These are phyloP conservation scores for Saitoella complicata DNA, from an alignment of 805 yeast species.

Conservation along the genomic window DNA sequence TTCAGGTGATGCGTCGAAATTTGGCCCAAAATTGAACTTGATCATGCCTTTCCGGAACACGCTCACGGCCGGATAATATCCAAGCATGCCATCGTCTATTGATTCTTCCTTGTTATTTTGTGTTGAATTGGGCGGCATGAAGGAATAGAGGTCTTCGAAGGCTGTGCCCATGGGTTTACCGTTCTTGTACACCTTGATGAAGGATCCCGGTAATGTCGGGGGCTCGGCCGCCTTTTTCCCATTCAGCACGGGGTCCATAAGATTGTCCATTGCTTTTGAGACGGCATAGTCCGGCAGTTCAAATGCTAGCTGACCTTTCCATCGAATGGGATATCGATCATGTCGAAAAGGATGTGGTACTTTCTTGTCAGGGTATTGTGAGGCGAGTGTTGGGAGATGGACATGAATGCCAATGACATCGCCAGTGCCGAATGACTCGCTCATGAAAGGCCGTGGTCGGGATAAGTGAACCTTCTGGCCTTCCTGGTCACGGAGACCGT, in stretches of 20 bases:
- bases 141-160: conserved; percentile 53
- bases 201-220: conserved; percentile 32
- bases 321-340: conserved; percentile 77
- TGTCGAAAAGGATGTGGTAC: neutral
- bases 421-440: conserved; percentile 46
- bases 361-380: conserved; percentile 2
- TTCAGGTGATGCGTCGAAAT: conserved; percentile 33
- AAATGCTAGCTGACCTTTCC: conserved; percentile 57
- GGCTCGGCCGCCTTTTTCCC: conserved; percentile 25
- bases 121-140: conserved; percentile 59
- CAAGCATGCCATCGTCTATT: conserved; percentile 66
- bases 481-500: conserved; percentile 66
- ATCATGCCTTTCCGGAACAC: conserved; percentile 69
- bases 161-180: conserved; percentile 53
- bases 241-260: conserved; percentile 47
- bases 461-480: conserved; percentile 67
- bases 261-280: conserved; percentile 55
- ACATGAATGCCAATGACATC: conserved; percentile 72
- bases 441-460: conserved; percentile 42
- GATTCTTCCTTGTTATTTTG: conserved; percentile 20
- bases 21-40: conserved; percentile 50
- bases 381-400: conserved; percentile 37
- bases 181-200: conserved; percentile 55
- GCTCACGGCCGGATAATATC: conserved; percentile 83
- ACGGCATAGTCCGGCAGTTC: conserved; percentile 72